Percentiles rank a stretch among this genome's conserved stretches.
phyloP scores from a whole-genome alignment of 257 asterid genomes.

The Verbena officinalis region DNA sequence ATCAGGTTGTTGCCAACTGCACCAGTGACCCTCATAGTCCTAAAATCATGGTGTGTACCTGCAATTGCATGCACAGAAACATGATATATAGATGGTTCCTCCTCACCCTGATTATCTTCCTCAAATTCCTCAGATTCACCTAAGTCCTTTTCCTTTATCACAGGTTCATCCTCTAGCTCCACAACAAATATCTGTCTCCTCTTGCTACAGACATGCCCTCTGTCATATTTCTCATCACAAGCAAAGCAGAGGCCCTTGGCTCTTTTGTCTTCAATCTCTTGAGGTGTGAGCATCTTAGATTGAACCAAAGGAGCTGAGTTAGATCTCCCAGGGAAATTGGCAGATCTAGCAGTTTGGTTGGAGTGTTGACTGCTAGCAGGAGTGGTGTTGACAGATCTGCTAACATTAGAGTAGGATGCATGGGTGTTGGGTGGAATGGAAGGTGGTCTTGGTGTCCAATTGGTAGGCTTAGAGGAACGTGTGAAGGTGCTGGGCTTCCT shows the following conservation, averaged over 20 bases:
- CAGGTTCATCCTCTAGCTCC: neutral
- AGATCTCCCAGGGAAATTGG: neutral
- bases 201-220: neutral
- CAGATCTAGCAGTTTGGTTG: neutral
- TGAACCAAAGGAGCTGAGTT: neutral
- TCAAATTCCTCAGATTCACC: neutral
- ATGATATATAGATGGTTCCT: neutral
- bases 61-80: neutral
- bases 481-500: too few relatives aligned
- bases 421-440: neutral
- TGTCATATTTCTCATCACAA: neutral
- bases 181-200: neutral
- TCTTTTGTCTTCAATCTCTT: neutral
- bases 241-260: neutral
- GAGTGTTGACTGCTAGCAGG: neutral
- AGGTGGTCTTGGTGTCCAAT: neutral
- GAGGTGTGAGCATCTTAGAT: neutral
- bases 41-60: neutral
- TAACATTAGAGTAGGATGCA: too few relatives aligned
- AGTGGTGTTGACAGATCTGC: too few relatives aligned
- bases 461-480: neutral
- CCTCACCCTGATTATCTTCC: neutral
- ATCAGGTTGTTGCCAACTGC: neutral
- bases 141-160: too few relatives aligned
- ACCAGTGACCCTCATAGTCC: neutral